Percentiles rank a stretch among this genome's conserved stretches.
These are phyloP conservation scores for Scopulariopsis brevicaulis DNA, from an alignment of 2,329 filamentous ascomycete genomes.

Conservation along the genomic window DNA sequence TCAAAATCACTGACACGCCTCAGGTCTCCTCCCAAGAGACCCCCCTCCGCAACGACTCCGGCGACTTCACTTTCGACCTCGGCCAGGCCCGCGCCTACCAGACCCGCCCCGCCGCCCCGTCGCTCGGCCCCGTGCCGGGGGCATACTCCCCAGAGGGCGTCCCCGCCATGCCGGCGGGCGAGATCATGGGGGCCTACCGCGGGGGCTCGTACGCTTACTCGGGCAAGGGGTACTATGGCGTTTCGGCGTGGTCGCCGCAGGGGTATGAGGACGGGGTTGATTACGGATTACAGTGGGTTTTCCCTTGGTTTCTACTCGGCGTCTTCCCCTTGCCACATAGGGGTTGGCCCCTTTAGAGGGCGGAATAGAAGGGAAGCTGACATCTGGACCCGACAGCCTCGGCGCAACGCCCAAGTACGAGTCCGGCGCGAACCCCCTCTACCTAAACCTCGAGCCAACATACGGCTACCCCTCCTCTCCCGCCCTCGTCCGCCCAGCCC, in stretches of 20 bases:
- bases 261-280: constrained; percentile 26
- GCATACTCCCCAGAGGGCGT: constrained; percentile 1
- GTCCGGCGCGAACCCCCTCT: constrained; percentile 19
- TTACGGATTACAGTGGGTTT: constrained; percentile 21
- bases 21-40: constrained; percentile 28
- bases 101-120: constrained; percentile 14
- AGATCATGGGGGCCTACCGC: constrained; percentile 4
- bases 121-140: constrained; percentile 9
- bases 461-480: constrained; percentile 19
- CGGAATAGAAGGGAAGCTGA: not conserved
- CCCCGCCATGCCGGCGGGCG: not conserved
- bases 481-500: constrained; percentile 21
- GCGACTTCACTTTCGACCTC: constrained; percentile 22
- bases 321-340: no score
- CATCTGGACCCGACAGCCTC: not conserved
- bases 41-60: constrained; percentile 17
- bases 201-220: constrained; percentile 18
- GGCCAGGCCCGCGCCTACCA: constrained; percentile 22
- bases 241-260: constrained; percentile 23
- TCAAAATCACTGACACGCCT: not conserved
- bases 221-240: constrained; percentile 20
- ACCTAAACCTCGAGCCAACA: constrained; percentile 20
- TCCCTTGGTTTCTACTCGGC: constrained; percentile 12
- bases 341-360: no score
- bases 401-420: constrained; percentile 8